A percentile compares a stretch with the other conserved stretches of the same genome.
Conservation (phyloP, 2,329 filamentous ascomycete species). For the Colletotrichum spinosum region DNA sequence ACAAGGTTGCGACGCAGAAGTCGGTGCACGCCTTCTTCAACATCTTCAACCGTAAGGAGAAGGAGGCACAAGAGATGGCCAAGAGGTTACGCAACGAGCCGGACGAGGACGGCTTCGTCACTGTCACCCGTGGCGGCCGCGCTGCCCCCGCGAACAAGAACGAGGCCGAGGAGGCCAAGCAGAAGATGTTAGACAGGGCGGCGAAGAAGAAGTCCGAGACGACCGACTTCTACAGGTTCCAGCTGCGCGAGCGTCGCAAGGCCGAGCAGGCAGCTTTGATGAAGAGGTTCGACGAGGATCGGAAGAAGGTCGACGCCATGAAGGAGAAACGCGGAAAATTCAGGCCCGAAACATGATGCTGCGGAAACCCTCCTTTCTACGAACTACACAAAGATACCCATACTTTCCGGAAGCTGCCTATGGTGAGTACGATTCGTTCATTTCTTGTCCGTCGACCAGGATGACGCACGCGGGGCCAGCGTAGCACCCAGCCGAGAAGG, state of each 20-base stretch:
- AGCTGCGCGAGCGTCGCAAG: constrained; percentile 83
- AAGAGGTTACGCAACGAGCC: constrained; percentile 80
- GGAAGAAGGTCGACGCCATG: constrained; percentile 77
- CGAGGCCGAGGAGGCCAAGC: constrained; percentile 72
- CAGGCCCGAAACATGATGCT: constrained; percentile 59
- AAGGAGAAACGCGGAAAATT: constrained; percentile 74
- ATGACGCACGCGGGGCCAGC: constrained; percentile 69
- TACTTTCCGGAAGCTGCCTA: constrained; percentile 7
- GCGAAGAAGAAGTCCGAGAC: constrained; percentile 72
- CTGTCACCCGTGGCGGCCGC: constrained; percentile 83
- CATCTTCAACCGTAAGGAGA: constrained; percentile 79
- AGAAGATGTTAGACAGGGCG: constrained; percentile 72
- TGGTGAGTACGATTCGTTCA: neutral
- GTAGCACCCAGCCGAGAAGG: constrained; percentile 42
- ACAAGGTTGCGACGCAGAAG: constrained; percentile 73
- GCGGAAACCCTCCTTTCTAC: neutral
- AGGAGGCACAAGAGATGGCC: constrained; percentile 70
- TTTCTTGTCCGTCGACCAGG: constrained; percentile 44
- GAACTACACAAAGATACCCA: constrained; percentile 26
- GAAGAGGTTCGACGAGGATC: constrained; percentile 80
- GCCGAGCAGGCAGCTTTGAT: constrained; percentile 76
- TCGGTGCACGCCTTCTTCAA: constrained; percentile 89
- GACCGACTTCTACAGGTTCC: constrained; percentile 86
- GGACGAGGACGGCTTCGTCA: constrained; percentile 96
- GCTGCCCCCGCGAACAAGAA: constrained; percentile 79